Evolutionary conservation across 1,284 basidiomycete species (phyloP), one percentile per base, ranked within the genome.

Genomic region (Ceratobasidium sp.): DNA sequence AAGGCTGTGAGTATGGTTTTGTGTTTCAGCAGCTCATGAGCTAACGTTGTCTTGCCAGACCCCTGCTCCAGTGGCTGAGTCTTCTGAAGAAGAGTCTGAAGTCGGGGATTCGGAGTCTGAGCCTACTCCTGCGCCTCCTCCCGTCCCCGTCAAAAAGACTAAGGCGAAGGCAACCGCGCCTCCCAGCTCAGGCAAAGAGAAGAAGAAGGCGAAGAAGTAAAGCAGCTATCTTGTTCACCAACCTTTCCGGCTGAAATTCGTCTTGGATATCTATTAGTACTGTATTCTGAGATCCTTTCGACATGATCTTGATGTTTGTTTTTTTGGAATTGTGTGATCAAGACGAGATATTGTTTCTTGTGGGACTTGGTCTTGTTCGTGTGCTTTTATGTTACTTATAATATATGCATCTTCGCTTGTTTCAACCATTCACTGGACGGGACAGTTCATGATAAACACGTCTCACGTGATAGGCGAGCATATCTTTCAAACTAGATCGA

Each of bases 161-260:
- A 62, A 62, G 28, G 28, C 41, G 21, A 57, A 57, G 11, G 50
- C 52, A 28, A 18, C 64, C 28, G 35, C 26, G 14, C 35, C 52
- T 18, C 13, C 50, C n/a, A 32, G 55, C 32, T 23, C 35, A 8
- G 52, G 35, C 38, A 69, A 69, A 38, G 64, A 69, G 30, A 69
- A 69, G 64, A 69, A 69, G 30, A 69, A 57, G 38, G 30, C 64
- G 23, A 69, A 46, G 52, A 69, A 69, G 28, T 69, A 69, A n/a
- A n/a, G 32, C 35, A 8, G 52, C 38, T 18, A n/a, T 9, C 18
- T 32, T 50, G 13, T 57, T 55, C 30, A 38, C 35, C 55, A 58
- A 11, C 32, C 21, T n/a, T n/a, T n/a, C n/a, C 9, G 35, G 30
- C 49, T 41, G 32, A 35, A 16, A 50, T 30, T 35, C 21, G 47